Evolutionary conservation across 1,139 yeast genomes (phyloP).

Genomic region (Petasospora fabianii): DNA sequence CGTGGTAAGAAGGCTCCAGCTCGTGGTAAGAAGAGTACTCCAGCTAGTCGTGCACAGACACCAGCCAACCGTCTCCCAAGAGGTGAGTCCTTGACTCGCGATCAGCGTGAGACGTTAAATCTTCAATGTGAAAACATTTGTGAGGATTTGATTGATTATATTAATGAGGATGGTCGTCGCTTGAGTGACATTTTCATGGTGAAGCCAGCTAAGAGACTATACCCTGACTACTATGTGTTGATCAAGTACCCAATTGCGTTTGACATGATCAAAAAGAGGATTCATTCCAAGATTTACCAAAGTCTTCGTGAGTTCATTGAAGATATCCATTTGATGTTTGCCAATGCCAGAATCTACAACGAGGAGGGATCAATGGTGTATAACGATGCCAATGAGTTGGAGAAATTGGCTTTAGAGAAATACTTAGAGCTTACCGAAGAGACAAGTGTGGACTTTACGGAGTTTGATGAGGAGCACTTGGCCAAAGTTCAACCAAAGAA

Average conservation of each 20-base stretch:
- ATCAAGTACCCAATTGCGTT: conserved; percentile 82
- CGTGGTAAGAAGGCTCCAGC: conserved; percentile 14
- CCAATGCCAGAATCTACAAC: conserved; percentile 82
- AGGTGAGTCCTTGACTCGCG: conserved; percentile 40
- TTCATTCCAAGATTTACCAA: conserved; percentile 50
- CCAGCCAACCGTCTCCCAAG: conserved; percentile 31
- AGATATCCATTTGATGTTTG: conserved; percentile 74
- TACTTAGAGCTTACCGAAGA: conserved; percentile 33
- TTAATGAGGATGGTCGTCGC: conserved; percentile 40
- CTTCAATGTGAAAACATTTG: conserved; percentile 41
- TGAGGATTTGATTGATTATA: conserved; percentile 41
- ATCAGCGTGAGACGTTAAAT: conserved; percentile 42
- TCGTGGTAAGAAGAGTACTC: conserved; percentile 26
- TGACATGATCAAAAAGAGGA: conserved; percentile 59
- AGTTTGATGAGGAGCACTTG: conserved; percentile 46
- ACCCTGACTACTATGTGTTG: conserved; percentile 63
- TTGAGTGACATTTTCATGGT: conserved; percentile 62
- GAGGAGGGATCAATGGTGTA: conserved; percentile 85
- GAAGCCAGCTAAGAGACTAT: conserved; percentile 66
- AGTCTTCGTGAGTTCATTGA: conserved; percentile 58
- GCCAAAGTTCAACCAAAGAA: conserved; percentile 26
- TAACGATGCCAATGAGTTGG: conserved; percentile 69
- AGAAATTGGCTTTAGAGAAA: conserved; percentile 40
- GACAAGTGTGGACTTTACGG: conserved; percentile 38
- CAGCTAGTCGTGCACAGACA: conserved; percentile 25